Percentiles rank a stretch among this genome's conserved stretches.
Evolutionary conservation across 1,139 yeast species (phyloP).

Genomic region (Debaryomyces sp.): DNA sequence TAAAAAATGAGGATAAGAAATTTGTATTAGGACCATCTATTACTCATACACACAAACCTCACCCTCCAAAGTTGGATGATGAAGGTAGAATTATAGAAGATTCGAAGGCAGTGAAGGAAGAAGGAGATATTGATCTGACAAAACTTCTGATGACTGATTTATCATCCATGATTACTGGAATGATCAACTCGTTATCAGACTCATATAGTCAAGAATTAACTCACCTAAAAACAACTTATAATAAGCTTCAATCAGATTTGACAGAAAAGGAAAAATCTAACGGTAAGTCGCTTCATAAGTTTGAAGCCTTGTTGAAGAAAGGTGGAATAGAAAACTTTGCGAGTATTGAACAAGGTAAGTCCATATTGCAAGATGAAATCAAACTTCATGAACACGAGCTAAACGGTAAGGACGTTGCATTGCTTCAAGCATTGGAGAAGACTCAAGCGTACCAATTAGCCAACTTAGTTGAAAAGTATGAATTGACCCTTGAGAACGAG

Average conservation of each 20-base stretch:
- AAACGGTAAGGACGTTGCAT: constrained; percentile 36
- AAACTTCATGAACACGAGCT: constrained; percentile 31
- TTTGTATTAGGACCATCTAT: constrained; percentile 10
- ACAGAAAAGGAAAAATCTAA: constrained; percentile 22
- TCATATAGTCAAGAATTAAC: constrained; percentile 35
- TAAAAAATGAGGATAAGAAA: constrained; percentile 16
- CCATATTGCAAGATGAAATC: constrained; percentile 24
- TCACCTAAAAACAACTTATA: constrained; percentile 23
- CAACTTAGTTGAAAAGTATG: constrained; percentile 31
- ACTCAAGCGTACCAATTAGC: constrained; percentile 36
- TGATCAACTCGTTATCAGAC: constrained; percentile 49
- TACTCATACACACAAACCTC: constrained; percentile 26
- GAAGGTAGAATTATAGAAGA: constrained; percentile 29
- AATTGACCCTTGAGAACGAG: constrained; percentile 15
- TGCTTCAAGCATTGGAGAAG: constrained; percentile 29
- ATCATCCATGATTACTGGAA: constrained; percentile 39
- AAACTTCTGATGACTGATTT: constrained; percentile 36
- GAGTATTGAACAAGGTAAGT: constrained; percentile 33
- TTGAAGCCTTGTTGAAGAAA: constrained; percentile 20
- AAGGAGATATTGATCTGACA: constrained; percentile 6
- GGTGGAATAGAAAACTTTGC: constrained; percentile 29
- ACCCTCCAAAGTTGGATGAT: constrained; percentile 39
- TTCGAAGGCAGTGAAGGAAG: constrained; percentile 8
- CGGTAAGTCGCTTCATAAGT: constrained; percentile 18
- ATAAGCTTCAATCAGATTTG: constrained; percentile 22